Conservation (phyloP, 257 asterid species). For the Solanum peruvianum region DNA sequence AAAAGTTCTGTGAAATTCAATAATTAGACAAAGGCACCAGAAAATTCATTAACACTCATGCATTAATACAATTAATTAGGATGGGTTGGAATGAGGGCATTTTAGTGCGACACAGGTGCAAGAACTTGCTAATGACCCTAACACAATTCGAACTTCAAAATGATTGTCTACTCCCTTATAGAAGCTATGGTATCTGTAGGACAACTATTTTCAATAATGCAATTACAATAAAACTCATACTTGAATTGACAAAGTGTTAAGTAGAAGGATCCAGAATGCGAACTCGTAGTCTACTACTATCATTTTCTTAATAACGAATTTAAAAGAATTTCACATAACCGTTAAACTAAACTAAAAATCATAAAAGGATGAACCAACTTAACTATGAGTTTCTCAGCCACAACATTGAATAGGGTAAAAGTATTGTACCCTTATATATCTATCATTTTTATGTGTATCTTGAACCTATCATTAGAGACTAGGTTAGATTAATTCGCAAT, state of each 20-base stretch:
- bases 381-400: neutral
- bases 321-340: too few species aligned
- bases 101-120: neutral
- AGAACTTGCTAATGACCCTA: neutral
- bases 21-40: neutral
- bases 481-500: neutral
- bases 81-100: neutral
- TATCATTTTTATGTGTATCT: neutral
- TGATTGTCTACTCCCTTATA: neutral
- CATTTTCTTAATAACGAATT: too few species aligned
- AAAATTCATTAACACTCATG: neutral
- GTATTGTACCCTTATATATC: neutral
- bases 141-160: neutral
- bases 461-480: neutral
- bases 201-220: neutral
- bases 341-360: too few species aligned
- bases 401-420: neutral
- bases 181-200: neutral
- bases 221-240: neutral
- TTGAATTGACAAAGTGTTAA: too few species aligned
- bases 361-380: too few species aligned
- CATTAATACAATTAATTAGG: neutral
- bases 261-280: too few species aligned
- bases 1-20: neutral
- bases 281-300: too few species aligned